Conservation (phyloP, 2,329 filamentous ascomycete genomes). For the Hansfordia pulvinata region DNA sequence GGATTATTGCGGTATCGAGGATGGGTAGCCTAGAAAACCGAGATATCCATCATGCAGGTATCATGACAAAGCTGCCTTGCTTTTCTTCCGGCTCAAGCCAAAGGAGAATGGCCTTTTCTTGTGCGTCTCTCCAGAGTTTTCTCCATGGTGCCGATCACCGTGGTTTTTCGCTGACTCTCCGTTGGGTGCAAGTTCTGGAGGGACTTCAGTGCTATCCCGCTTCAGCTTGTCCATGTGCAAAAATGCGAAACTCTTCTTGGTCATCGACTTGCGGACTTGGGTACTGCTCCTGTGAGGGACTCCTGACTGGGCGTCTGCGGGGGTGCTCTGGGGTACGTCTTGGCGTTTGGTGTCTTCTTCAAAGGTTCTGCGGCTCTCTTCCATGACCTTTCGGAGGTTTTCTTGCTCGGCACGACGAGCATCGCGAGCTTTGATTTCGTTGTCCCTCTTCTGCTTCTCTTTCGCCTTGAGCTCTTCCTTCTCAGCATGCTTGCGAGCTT, state of each 20-base stretch:
- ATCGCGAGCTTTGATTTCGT: conserved; percentile 19
- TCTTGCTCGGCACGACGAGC: conserved; percentile 31
- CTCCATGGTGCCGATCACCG: conserved; percentile 11
- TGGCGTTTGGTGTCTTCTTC: conserved; percentile 42
- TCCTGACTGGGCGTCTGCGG: conserved; percentile 14
- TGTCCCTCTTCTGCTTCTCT: conserved; percentile 27
- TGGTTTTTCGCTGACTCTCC: conserved; percentile 12
- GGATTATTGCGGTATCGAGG: too few species aligned
- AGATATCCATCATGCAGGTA: not conserved
- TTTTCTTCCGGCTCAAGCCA: conserved; percentile 59
- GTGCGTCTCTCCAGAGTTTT: conserved; percentile 15
- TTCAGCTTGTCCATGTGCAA: conserved; percentile 37
- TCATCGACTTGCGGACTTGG: conserved; percentile 62
- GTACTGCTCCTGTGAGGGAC: conserved; percentile 50
- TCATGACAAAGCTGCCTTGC: conserved; percentile 28
- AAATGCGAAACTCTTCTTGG: conserved; percentile 61
- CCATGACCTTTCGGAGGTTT: conserved; percentile 44
- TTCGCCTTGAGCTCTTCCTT: conserved; percentile 30
- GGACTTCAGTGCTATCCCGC: conserved; percentile 19
- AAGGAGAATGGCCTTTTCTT: conserved; percentile 56
- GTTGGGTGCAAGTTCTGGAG: conserved; percentile 14
- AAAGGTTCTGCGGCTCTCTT: conserved; percentile 37
- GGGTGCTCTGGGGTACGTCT: conserved; percentile 29
- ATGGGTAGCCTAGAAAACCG: conserved; percentile 3
- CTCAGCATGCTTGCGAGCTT: conserved; percentile 27